Percentiles rank a stretch among this genome's conserved stretches.
These are phyloP conservation scores for Colletotrichum tropicale DNA, from an alignment of 2,329 filamentous ascomycete genomes.

Conservation along the genomic window DNA sequence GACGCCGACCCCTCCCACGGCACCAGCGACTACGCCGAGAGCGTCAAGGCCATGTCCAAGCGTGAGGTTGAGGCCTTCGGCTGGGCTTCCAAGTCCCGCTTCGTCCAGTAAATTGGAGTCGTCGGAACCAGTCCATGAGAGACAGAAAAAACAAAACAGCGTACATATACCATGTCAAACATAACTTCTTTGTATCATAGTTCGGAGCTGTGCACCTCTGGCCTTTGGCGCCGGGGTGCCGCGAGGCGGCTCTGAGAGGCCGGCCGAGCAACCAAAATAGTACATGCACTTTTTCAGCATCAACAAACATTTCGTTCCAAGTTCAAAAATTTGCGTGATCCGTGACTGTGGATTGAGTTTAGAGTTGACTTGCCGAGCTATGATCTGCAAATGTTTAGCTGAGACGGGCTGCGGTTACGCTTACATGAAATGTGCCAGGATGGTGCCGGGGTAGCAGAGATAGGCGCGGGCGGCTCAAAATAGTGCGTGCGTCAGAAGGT, in stretches of 20 bases:
- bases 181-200: neutral
- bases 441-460: neutral
- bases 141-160: neutral
- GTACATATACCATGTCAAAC: neutral
- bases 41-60: slow-evolving; percentile 27
- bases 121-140: neutral
- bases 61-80: slow-evolving; percentile 11
- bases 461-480: neutral
- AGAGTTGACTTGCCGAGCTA: neutral
- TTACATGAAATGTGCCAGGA: neutral
- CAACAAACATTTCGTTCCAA: neutral
- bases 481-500: neutral
- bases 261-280: neutral
- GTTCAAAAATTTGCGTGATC: neutral
- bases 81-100: slow-evolving; percentile 19
- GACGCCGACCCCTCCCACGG: slow-evolving; percentile 46
- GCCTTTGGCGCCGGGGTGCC: neutral
- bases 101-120: neutral
- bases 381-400: neutral
- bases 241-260: neutral
- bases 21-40: slow-evolving; percentile 44
- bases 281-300: neutral
- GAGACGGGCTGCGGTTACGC: neutral
- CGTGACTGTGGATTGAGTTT: neutral
- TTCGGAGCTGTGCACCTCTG: neutral